These are phyloP conservation scores for Xylariaceae sp. DNA, from an alignment of 2,329 filamentous ascomycete species.

Conservation along the genomic window DNA sequence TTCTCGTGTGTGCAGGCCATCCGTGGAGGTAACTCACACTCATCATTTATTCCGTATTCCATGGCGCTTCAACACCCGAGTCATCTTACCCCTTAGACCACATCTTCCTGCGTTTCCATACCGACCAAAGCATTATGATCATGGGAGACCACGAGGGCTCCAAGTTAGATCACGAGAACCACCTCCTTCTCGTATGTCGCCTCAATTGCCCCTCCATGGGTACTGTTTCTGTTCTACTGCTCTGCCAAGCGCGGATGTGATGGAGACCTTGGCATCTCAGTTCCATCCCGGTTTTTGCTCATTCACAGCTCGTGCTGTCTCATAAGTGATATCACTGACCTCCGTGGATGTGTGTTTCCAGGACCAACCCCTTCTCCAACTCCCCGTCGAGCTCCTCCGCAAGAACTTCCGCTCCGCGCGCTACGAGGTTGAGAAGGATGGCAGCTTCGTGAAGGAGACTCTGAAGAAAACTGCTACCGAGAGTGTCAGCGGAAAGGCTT, in stretches of 20 bases:
- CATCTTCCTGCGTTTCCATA: not conserved
- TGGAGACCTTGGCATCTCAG: no score
- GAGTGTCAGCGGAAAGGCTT: constrained; percentile 57
- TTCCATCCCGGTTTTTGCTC: no score
- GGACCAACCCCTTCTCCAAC: constrained; percentile 91
- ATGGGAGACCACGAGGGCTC: constrained; percentile 60
- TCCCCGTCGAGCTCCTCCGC: constrained; percentile 86
- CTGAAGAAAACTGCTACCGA: constrained; percentile 61
- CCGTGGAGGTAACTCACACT: not conserved
- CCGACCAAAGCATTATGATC: not conserved
- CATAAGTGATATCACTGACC: constrained; percentile 1
- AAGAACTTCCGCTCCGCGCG: constrained; percentile 90
- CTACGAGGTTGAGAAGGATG: constrained; percentile 68
- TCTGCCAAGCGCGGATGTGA: no score
- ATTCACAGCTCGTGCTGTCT: not conserved
- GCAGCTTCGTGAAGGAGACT: constrained; percentile 54
- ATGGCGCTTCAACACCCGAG: not conserved
- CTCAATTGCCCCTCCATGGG: not conserved
- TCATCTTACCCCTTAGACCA: not conserved
- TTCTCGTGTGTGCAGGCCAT: not conserved
- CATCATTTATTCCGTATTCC: not conserved
- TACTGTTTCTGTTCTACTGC: no score
- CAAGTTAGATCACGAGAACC: constrained; percentile 68
- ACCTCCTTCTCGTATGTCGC: constrained; percentile 63
- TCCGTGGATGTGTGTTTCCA: constrained; percentile 32